Evolutionary conservation across 306 rosid genomes (phyloP).

Genomic region (Datisca glomerata): DNA sequence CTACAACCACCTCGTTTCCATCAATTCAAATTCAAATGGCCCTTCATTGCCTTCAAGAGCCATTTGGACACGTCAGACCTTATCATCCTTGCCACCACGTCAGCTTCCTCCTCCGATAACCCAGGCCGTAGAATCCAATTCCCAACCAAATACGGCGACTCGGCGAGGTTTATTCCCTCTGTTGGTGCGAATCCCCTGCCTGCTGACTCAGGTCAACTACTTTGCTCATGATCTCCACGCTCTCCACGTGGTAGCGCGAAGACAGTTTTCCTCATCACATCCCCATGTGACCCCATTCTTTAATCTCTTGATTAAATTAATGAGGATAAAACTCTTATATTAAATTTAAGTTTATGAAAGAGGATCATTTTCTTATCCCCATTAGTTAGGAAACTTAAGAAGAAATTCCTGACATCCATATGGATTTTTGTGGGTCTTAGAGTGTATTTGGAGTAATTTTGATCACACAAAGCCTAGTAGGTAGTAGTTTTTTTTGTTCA

Average conservation of each 20-base stretch:
- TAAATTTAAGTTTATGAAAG: too few relatives aligned
- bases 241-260: slow-evolving; percentile 11
- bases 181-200: slow-evolving; percentile 8
- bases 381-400: too few relatives aligned
- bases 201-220: not conserved
- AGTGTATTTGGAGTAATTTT: too few relatives aligned
- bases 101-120: not conserved
- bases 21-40: slow-evolving; percentile 10
- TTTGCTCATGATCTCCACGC: not conserved
- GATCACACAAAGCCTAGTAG: too few relatives aligned
- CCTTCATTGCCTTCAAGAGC: slow-evolving; percentile 36
- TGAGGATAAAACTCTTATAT: too few relatives aligned
- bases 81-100: slow-evolving; percentile 14
- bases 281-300: not conserved
- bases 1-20: too few relatives aligned
- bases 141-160: too few relatives aligned
- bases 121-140: too few relatives aligned
- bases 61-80: slow-evolving; percentile 18
- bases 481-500: too few relatives aligned
- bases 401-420: too few relatives aligned
- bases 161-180: slow-evolving; percentile 11
- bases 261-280: slow-evolving; percentile 26
- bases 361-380: too few relatives aligned
- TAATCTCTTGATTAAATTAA: not conserved
- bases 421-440: too few relatives aligned